Conservation (phyloP, 345 rosid species). For the Aquilaria sinensis region DNA sequence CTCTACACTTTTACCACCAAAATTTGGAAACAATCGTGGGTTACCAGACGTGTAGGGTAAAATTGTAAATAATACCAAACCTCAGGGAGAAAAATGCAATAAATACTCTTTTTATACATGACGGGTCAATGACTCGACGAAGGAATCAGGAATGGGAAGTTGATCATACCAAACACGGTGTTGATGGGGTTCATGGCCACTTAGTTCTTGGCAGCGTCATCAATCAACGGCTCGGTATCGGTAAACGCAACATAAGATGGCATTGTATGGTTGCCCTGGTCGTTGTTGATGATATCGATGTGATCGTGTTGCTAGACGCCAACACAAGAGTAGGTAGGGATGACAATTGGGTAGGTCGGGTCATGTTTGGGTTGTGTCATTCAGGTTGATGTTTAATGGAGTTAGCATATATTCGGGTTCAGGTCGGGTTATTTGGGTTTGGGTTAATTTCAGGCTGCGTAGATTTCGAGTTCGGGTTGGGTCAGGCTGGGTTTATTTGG, state of each 20-base stretch:
- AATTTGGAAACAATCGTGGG: neutral
- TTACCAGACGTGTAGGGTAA: neutral
- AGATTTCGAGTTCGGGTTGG: too few species aligned
- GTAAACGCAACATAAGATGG: slow-evolving; percentile 13
- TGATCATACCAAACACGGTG: slow-evolving; percentile 10
- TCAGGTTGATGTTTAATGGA: too few species aligned
- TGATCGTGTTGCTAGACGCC: slow-evolving; percentile 14
- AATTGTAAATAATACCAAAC: neutral
- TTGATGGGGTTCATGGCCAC: slow-evolving; percentile 15
- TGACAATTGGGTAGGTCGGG: too few species aligned
- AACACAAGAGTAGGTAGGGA: slow-evolving; percentile 6
- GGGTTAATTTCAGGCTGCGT: too few species aligned
- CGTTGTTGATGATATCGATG: slow-evolving; percentile 11
- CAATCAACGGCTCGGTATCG: slow-evolving; percentile 9
- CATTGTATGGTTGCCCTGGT: slow-evolving; percentile 9
- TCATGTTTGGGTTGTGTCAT: too few species aligned
- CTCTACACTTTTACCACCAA: neutral
- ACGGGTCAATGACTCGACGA: too few species aligned
- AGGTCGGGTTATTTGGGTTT: too few species aligned
- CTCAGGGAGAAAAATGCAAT: neutral
- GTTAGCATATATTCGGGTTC: too few species aligned
- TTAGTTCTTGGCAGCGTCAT: slow-evolving; percentile 10
- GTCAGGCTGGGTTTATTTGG: too few species aligned
- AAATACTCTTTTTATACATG: too few species aligned
- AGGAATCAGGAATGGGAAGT: too few species aligned